Evolutionary conservation across 257 asterid species (phyloP).

Genomic region (Leonotis leonurus): DNA sequence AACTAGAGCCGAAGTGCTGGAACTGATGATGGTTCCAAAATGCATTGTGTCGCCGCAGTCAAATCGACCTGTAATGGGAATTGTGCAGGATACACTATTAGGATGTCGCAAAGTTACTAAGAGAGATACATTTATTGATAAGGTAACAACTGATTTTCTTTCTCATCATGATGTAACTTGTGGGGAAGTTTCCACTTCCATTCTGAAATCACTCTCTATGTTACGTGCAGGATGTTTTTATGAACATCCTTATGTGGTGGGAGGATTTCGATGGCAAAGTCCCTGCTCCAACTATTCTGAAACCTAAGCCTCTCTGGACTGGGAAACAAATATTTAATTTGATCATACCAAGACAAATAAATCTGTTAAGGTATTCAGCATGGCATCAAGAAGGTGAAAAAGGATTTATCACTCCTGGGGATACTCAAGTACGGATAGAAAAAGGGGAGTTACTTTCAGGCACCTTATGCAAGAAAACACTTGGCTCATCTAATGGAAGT

Average conservation of each 20-base stretch:
- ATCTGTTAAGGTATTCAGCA: constrained; percentile 77
- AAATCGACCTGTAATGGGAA: constrained; percentile 98
- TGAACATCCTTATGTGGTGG: constrained; percentile 99
- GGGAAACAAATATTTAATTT: constrained; percentile 96
- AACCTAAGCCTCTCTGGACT: constrained; percentile 98
- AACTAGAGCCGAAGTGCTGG: constrained; percentile 97
- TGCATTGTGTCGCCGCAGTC: constrained; percentile 96
- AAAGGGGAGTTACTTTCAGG: constrained; percentile 95
- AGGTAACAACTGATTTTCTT: constrained; percentile 39
- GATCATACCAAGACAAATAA: constrained; percentile 90
- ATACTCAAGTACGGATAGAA: constrained; percentile 91
- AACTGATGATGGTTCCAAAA: constrained; percentile 98
- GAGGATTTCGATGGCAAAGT: constrained; percentile 99
- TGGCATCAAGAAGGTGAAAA: constrained; percentile 90
- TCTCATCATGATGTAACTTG: neutral
- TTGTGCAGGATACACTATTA: constrained; percentile 92
- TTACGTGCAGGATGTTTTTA: constrained; percentile 78
- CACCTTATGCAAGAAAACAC: constrained; percentile 94
- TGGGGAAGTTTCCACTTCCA: neutral
- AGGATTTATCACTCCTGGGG: constrained; percentile 93
- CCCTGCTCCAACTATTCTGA: constrained; percentile 93
- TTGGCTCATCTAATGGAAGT: constrained; percentile 96
- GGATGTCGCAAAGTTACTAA: constrained; percentile 96
- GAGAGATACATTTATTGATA: constrained; percentile 94
- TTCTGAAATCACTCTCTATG: constrained; percentile 1